A percentile compares a stretch with the other conserved stretches of the same genome.
Conservation (phyloP, 306 rosid species). For the Purshia tridentata region DNA sequence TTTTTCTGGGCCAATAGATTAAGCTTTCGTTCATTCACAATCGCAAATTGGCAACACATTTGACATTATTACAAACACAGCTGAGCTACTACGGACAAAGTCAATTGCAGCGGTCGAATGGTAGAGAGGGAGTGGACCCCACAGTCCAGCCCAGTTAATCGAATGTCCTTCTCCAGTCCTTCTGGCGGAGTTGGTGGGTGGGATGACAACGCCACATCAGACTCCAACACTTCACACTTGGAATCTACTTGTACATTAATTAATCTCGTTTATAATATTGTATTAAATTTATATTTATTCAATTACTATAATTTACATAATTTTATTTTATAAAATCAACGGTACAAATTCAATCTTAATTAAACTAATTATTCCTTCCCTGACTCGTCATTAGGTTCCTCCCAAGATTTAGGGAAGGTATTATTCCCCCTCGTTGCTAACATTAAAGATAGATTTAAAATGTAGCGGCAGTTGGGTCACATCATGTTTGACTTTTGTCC, state of each 20-base stretch:
- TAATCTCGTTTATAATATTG: not conserved
- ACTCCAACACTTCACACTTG: slow-evolving; percentile 12
- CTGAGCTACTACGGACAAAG: too few species aligned
- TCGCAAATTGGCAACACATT: too few species aligned
- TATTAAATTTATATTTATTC: not conserved
- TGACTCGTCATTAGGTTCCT: not conserved
- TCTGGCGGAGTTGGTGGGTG: slow-evolving; percentile 25
- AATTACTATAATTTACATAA: too few species aligned
- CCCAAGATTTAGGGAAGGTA: not conserved
- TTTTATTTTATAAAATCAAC: not conserved
- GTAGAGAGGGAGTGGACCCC: not conserved
- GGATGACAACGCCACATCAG: slow-evolving; percentile 21
- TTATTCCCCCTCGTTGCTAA: not conserved
- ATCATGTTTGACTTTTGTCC: not conserved
- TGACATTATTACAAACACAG: too few species aligned
- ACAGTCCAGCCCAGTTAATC: slow-evolving; percentile 12
- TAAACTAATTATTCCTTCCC: not conserved
- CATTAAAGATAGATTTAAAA: too few species aligned
- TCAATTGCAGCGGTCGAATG: too few species aligned
- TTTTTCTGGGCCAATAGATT: too few species aligned
- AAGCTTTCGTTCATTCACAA: too few species aligned
- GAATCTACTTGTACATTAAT: slow-evolving; percentile 2
- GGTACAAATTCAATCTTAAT: not conserved
- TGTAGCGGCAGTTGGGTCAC: not conserved
- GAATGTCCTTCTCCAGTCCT: slow-evolving; percentile 14